Percentiles rank a stretch among this genome's conserved stretches.
Conservation (phyloP, 1,139 yeast species). For the Pneumocystis wakefieldiae region DNA sequence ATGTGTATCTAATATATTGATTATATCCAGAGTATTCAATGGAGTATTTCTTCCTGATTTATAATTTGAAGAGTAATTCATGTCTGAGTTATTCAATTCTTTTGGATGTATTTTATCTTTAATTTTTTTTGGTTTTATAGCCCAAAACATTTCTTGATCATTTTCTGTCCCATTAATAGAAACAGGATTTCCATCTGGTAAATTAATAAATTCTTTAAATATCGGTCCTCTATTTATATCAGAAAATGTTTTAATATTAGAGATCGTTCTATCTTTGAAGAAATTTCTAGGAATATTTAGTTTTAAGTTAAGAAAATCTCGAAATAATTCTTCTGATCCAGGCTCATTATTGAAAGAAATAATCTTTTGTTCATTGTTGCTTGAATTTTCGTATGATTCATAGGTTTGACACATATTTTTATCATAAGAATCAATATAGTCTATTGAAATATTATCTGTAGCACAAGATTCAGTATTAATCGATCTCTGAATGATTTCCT, state of each 20-base stretch:
- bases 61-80: neutral
- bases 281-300: neutral
- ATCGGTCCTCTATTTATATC: neutral
- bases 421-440: neutral
- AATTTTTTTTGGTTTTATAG: constrained; percentile 1
- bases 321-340: neutral
- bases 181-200: neutral
- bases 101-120: neutral
- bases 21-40: neutral
- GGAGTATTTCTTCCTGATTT: constrained; percentile 1
- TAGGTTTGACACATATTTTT: neutral
- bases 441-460: neutral
- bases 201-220: neutral
- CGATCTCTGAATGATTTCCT: neutral
- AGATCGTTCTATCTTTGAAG: neutral
- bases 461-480: neutral
- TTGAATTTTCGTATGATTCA: neutral
- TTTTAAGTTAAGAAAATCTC: neutral
- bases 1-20: neutral
- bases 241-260: neutral
- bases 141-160: constrained; percentile 4
- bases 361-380: neutral
- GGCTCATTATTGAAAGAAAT: neutral
- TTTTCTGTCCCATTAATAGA: neutral
- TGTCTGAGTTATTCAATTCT: neutral